phyloP scores from a whole-genome alignment of 2,329 filamentous ascomycete genomes.

The Hypoxylon sp. region DNA sequence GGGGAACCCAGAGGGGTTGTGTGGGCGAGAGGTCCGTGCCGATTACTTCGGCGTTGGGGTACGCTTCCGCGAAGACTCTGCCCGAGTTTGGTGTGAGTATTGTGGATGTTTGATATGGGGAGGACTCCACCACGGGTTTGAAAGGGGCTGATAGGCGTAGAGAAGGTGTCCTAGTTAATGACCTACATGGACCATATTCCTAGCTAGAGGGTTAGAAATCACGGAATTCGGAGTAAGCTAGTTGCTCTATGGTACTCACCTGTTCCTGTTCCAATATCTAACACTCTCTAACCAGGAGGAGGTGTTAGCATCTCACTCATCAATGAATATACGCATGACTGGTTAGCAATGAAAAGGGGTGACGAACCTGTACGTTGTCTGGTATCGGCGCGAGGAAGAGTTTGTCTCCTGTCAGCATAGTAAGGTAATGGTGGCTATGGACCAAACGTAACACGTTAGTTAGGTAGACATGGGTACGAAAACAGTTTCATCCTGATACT shows the following conservation, averaged over 20 bases:
- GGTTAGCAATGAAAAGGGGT: not conserved
- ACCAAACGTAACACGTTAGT: slow-evolving; percentile 17
- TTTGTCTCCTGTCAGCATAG: slow-evolving; percentile 51
- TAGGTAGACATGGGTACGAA: slow-evolving; percentile 1
- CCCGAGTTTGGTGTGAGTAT: slow-evolving; percentile 6
- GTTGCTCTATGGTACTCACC: slow-evolving; percentile 44
- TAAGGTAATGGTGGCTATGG: slow-evolving; percentile 52
- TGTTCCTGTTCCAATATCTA: slow-evolving; percentile 58
- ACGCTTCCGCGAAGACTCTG: slow-evolving; percentile 64
- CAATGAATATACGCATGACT: not conserved
- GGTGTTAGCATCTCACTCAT: slow-evolving; percentile 12
- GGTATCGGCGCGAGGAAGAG: slow-evolving; percentile 55
- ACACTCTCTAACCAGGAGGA: slow-evolving; percentile 47
- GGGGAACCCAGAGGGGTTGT: slow-evolving; percentile 70
- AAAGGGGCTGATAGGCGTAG: not conserved
- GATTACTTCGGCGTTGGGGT: slow-evolving; percentile 63
- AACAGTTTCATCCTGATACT: not conserved
- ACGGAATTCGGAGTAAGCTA: not conserved
- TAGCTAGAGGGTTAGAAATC: slow-evolving; percentile 27
- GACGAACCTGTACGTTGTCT: slow-evolving; percentile 50
- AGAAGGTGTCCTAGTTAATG: not conserved
- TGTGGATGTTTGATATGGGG: no score
- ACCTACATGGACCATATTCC: slow-evolving; percentile 57
- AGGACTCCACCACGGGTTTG: no score
- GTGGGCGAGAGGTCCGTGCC: slow-evolving; percentile 73